Percentiles rank a stretch among this genome's conserved stretches.
phyloP scores from a whole-genome alignment of 2,329 filamentous ascomycete species.

The Volutella citrinella region DNA sequence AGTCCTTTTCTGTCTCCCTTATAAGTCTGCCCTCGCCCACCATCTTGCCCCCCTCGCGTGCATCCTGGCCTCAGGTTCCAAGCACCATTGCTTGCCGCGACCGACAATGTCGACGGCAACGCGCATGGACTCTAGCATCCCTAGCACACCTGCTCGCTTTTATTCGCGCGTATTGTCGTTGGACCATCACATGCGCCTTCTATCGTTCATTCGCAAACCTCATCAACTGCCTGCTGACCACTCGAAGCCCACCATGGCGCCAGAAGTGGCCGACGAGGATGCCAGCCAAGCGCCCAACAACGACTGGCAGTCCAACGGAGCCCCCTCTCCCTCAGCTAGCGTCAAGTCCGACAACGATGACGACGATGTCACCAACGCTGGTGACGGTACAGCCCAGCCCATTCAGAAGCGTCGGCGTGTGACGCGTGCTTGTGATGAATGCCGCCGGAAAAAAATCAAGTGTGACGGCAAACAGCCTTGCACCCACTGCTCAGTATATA shows the following conservation, averaged over 20 bases:
- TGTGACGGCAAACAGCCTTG: conserved; percentile 85
- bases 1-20: no score
- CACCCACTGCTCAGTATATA: conserved; percentile 97
- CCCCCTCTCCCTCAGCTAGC: conserved; percentile 41
- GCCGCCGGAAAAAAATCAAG: conserved; percentile 82
- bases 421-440: conserved; percentile 79
- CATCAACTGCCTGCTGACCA: conserved; percentile 21
- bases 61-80: no score
- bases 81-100: no score
- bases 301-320: conserved; percentile 35
- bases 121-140: no score
- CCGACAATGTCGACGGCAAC: no score
- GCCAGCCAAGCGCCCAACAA: conserved; percentile 32
- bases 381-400: conserved; percentile 47
- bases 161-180: no score
- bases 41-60: no score
- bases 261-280: conserved; percentile 44
- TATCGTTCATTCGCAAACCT: conserved; percentile 7
- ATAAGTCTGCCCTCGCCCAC: no score
- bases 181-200: no score
- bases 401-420: conserved; percentile 76
- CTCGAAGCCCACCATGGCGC: conserved; percentile 28
- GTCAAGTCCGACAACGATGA: conserved; percentile 42
- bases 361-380: conserved; percentile 31
- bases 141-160: no score